A percentile compares a stretch with the other conserved stretches of the same genome.
Evolutionary conservation across 257 asterid species (phyloP).

Genomic region (Nicotiana tomentosiformis): DNA sequence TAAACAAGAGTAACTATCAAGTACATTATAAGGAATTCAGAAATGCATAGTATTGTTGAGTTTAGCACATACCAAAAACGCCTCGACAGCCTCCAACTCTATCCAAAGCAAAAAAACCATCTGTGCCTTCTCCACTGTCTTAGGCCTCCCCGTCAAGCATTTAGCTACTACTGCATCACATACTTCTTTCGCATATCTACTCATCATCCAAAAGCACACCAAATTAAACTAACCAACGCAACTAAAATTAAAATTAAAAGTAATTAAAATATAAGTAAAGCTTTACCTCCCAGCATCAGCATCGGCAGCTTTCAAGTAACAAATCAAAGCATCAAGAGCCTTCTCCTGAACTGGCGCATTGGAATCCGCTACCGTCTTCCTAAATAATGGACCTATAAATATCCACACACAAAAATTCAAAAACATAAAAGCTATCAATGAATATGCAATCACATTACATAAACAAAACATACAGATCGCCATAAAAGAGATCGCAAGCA

Average conservation of each 20-base stretch:
- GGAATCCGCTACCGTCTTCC: conserved; percentile 77
- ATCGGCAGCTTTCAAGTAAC: conserved; percentile 86
- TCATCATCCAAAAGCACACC: conserved; percentile 2
- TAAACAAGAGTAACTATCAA: background rate
- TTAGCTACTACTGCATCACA: conserved; percentile 93
- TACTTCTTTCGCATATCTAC: conserved; percentile 86
- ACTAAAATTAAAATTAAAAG: background rate
- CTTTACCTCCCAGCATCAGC: conserved; percentile 90
- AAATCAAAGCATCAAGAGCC: conserved; percentile 95
- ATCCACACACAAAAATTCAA: conserved; percentile 11
- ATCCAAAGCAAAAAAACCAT: conserved; percentile 81
- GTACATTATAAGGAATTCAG: background rate
- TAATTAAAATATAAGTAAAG: background rate
- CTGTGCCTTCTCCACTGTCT: conserved; percentile 98
- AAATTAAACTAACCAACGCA: background rate
- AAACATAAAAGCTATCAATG: conserved; percentile 28
- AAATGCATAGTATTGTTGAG: conserved; percentile 5
- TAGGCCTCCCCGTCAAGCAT: conserved; percentile 94
- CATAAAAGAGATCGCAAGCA: conserved; percentile 17
- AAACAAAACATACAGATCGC: conserved; percentile 27
- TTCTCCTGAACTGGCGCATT: conserved; percentile 99
- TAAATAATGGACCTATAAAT: conserved; percentile 68
- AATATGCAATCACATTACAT: conserved; percentile 25
- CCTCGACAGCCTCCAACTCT: conserved; percentile 94
- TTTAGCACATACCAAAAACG: conserved; percentile 67